Conservation (phyloP, 129 eudicot species). For the Tagetes erecta region DNA sequence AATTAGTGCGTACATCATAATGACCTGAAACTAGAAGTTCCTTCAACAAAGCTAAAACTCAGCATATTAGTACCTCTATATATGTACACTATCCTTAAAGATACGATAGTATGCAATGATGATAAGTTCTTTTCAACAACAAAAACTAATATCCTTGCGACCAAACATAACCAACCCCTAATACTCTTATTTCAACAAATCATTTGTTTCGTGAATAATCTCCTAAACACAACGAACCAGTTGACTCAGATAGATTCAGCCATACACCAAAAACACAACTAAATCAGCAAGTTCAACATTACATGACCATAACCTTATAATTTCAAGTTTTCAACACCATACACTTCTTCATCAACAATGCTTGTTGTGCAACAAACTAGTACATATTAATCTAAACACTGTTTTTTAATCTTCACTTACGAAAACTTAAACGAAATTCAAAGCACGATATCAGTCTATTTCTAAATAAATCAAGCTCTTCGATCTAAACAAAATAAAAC, state of each 20-base stretch:
- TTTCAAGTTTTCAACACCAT: slow-evolving; percentile 4
- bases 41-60: slow-evolving; percentile 10
- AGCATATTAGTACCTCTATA: neutral
- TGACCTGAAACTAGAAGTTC: slow-evolving; percentile 4
- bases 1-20: neutral
- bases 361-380: neutral
- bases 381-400: neutral
- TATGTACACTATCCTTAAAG: neutral
- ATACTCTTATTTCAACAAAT: neutral
- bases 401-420: neutral
- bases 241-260: neutral
- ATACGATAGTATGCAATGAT: neutral
- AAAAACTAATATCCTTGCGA: neutral
- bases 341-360: neutral
- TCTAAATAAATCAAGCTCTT: neutral
- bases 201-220: neutral
- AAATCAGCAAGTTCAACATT: neutral
- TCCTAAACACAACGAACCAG: neutral
- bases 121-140: neutral
- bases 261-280: neutral
- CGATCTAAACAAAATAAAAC: neutral
- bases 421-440: neutral
- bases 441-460: neutral
- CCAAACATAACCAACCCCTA: neutral
- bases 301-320: neutral